These are phyloP conservation scores for Pneumocystis murina DNA, from an alignment of 1,139 yeast genomes.

Conservation along the genomic window DNA sequence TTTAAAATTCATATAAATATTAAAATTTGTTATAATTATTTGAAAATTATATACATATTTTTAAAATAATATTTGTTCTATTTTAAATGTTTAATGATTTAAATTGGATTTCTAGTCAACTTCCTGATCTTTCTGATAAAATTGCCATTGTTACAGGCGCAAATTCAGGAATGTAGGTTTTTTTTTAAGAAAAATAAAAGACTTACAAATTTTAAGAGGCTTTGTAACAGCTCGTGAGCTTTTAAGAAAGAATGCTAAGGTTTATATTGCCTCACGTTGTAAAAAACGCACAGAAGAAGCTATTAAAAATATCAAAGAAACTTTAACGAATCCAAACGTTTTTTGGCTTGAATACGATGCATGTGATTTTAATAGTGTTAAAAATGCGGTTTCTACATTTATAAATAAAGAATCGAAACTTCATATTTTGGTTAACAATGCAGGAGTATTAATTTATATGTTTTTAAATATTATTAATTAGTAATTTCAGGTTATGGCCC, in stretches of 20 bases:
- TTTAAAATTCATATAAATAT: background rate
- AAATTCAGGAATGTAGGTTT: constrained; percentile 4
- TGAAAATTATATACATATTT: background rate
- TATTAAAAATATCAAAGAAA: constrained; percentile 22
- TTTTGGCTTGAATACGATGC: constrained; percentile 27
- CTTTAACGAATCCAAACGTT: constrained; percentile 18
- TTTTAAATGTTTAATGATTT: constrained; percentile 16
- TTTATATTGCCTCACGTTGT: constrained; percentile 31
- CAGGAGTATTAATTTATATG: constrained; percentile 12
- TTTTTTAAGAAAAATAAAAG: background rate
- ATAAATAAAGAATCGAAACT: constrained; percentile 11
- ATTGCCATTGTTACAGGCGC: constrained; percentile 18
- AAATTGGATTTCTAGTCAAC: constrained; percentile 25
- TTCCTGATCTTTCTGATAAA: constrained; percentile 32
- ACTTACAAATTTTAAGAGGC: constrained; percentile 15
- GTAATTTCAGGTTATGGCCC: constrained; percentile 5
- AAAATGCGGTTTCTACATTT: constrained; percentile 11
- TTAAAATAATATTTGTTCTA: background rate
- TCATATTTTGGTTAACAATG: constrained; percentile 16
- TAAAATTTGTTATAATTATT: background rate
- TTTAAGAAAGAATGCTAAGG: constrained; percentile 29
- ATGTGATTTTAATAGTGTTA: constrained; percentile 26
- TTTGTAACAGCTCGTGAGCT: constrained; percentile 14
- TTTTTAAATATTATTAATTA: constrained; percentile 2
- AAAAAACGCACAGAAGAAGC: constrained; percentile 26